Evolutionary conservation across 331 rosid species (phyloP).

Genomic region (Malus hybrid): DNA sequence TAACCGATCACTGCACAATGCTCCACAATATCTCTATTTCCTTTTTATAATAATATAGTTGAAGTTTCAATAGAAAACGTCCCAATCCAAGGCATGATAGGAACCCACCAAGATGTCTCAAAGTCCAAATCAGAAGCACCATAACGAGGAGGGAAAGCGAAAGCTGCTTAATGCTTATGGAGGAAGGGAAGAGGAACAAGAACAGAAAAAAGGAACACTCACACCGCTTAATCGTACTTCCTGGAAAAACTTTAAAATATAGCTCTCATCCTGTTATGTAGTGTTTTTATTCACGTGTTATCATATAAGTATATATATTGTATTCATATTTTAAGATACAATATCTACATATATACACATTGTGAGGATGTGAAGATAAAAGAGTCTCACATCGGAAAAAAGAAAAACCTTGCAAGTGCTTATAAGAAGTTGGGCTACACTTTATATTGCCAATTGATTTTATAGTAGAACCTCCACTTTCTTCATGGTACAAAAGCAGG

Average conservation of each 20-base stretch:
- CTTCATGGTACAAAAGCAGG: too few species aligned
- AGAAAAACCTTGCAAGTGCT: too few species aligned
- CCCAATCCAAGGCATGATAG: conserved; percentile 3
- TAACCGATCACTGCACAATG: not conserved
- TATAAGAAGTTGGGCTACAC: too few species aligned
- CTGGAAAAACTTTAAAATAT: too few species aligned
- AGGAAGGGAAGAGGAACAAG: conserved; percentile 3
- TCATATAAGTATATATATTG: too few species aligned
- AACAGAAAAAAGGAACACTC: not conserved
- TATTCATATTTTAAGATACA: too few species aligned
- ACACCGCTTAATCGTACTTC: not conserved
- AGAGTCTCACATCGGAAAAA: too few species aligned
- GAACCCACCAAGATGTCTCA: not conserved
- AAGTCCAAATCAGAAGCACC: conserved; percentile 7
- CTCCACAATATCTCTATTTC: not conserved
- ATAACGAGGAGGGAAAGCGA: conserved; percentile 4
- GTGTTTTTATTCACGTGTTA: not conserved
- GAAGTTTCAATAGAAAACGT: not conserved
- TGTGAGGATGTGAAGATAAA: too few species aligned
- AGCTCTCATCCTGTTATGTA: not conserved
- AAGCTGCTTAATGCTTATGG: conserved; percentile 1
- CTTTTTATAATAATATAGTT: not conserved
- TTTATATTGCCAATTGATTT: too few species aligned
- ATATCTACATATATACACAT: too few species aligned
- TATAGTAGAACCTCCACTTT: too few species aligned